A percentile compares a stretch with the other conserved stretches of the same genome.
These are phyloP conservation scores for Calendula officinalis DNA, from an alignment of 129 eudicot genomes.

Conservation along the genomic window DNA sequence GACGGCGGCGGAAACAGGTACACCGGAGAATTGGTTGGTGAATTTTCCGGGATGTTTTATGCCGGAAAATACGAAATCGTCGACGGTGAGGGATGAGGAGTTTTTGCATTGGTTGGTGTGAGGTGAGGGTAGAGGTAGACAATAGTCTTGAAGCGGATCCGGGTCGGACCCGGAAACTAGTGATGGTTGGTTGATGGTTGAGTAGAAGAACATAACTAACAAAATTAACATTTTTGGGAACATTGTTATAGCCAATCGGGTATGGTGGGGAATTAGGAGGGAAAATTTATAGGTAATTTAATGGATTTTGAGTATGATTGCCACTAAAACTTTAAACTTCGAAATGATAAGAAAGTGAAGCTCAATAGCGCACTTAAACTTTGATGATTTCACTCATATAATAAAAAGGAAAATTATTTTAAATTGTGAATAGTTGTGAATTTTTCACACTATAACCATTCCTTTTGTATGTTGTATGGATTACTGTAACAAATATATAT, in stretches of 20 bases:
- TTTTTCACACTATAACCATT: no score
- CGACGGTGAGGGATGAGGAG: constrained; percentile 49
- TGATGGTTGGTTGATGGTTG: constrained; percentile 13
- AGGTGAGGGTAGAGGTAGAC: constrained; percentile 61
- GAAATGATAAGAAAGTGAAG: constrained; percentile 13
- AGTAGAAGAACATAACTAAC: constrained; percentile 29
- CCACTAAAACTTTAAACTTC: constrained; percentile 11
- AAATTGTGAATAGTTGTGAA: not conserved
- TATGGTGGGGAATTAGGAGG: constrained; percentile 15
- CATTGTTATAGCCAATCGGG: constrained; percentile 37
- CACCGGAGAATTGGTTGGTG: constrained; percentile 58
- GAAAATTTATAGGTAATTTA: constrained; percentile 31
- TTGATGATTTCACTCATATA: no score
- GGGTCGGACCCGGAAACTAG: constrained; percentile 57
- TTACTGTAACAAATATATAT: not conserved
- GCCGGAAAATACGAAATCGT: constrained; percentile 70
- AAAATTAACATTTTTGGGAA: constrained; percentile 27
- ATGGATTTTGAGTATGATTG: constrained; percentile 17
- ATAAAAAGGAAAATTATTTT: not conserved
- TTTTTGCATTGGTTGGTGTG: constrained; percentile 56
- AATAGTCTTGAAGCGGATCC: constrained; percentile 70
- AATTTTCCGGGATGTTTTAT: constrained; percentile 57
- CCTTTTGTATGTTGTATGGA: no score
- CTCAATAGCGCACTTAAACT: constrained; percentile 9
- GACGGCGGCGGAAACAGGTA: constrained; percentile 50